These are phyloP conservation scores for Deinandra increscens DNA, from an alignment of 129 eudicot species.

Conservation along the genomic window DNA sequence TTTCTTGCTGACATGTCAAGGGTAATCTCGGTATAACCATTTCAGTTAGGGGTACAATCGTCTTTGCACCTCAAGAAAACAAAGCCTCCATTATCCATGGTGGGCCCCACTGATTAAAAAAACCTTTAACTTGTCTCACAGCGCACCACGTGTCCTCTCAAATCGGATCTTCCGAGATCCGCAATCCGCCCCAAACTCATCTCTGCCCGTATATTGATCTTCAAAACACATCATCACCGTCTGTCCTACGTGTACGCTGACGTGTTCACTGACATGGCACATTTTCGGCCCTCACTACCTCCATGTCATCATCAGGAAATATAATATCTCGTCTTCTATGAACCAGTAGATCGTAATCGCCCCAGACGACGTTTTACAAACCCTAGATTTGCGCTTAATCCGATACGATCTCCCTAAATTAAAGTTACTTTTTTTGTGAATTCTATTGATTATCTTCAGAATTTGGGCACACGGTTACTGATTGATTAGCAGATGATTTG, in stretches of 20 bases:
- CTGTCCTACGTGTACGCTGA: conserved; percentile 32
- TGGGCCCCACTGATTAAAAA: neutral
- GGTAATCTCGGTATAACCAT: neutral
- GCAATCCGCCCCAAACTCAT: conserved; percentile 35
- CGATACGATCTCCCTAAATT: conserved; percentile 25
- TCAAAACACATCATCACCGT: conserved; percentile 28
- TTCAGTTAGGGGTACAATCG: conserved; percentile 1
- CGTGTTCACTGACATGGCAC: conserved; percentile 37
- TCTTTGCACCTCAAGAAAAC: conserved; percentile 6
- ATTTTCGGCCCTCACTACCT: conserved; percentile 34
- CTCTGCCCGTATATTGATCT: conserved; percentile 44
- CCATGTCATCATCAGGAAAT: conserved; percentile 39
- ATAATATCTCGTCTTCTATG: conserved; percentile 30
- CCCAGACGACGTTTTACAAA: conserved; percentile 20
- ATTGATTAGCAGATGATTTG: conserved; percentile 16
- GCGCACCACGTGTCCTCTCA: conserved; percentile 47
- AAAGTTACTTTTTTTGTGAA: neutral
- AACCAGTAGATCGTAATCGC: conserved; percentile 27
- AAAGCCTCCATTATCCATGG: no score
- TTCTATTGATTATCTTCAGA: neutral
- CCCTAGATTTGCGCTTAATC: conserved; percentile 26
- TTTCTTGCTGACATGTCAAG: conserved; percentile 36
- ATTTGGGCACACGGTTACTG: conserved; percentile 8
- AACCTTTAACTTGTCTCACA: conserved; percentile 42
- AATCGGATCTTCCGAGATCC: conserved; percentile 45